Base-by-base conservation (phyloP, 257 asterid species). In the Fraxinus cuspidata region DNA sequence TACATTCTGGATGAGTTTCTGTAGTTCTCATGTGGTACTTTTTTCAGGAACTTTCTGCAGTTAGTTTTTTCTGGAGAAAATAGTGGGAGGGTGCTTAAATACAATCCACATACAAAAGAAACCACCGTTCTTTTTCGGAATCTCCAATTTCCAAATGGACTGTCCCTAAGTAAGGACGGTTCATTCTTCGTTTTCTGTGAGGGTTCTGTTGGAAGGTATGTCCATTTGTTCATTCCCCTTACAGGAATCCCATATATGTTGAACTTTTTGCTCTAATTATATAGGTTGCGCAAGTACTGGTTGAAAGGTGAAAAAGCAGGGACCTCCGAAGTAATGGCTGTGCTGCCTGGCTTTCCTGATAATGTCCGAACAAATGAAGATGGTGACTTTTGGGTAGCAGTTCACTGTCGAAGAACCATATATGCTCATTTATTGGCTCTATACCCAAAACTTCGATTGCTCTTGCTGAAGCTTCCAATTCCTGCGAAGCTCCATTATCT, bases 361-460 rank as follows among this genome's bases (percentile, higher is more conserved):
- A 95, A 95, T 13, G 84, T 95, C 63, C 85, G 99, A 18, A 85
- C 96, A 21, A 95, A 93, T 4, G 90, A 86, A 53, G 86, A 88
- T 29, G 97, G 96, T 3, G 97, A 95, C 42, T 95, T 95, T 64
- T 95, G 99, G 99, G 97, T 95, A 19, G 99, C 90, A 34, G 53
- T 95, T 80, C 97, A 90, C 66, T 88, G 91, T 70, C 96, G 98
- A 1, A 82, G 96, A 58, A 85, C 86, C 75, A 76, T 85, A 32
- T 95, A 89, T 42, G 75, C 93, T n/a, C 81, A 91, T 81, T 11
- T 92, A 69, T 82, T 77, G n/a, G 92, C 80, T 12, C 64, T 73
- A 47, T 82, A 85, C 84, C 92, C 97, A 4, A 87, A 83, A 35
- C 18, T 89, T 1, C 85, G 98, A 18, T 74, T 73, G 3, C 70